Percentiles rank a stretch among this genome's conserved stretches.
phyloP scores from a whole-genome alignment of 2,329 filamentous ascomycete genomes.

The Ophiocordyceps camponoti-saundersi region DNA sequence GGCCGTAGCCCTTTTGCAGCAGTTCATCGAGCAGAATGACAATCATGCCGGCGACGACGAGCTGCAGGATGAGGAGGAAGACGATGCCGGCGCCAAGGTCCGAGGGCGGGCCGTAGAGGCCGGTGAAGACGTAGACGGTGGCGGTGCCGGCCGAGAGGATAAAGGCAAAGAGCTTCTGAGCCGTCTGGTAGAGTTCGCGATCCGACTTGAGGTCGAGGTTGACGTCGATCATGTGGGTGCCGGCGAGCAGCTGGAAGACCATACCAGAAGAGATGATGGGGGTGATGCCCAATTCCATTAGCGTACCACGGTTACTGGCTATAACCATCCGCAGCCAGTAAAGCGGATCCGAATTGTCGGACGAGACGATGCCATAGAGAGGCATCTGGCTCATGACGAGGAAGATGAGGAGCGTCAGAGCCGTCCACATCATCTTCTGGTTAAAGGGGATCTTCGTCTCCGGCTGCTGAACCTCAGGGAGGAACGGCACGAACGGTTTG shows the following conservation, averaged over 20 bases:
- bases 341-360: conserved; percentile 91
- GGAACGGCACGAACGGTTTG: conserved; percentile 98
- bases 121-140: conserved; percentile 95
- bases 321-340: conserved; percentile 99
- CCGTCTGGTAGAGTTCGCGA: conserved; percentile 98
- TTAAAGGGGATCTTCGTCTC: conserved; percentile 99
- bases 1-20: conserved; percentile 97
- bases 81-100: conserved; percentile 97
- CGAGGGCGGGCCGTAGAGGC: conserved; percentile 90
- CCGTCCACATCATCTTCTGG: conserved; percentile 93
- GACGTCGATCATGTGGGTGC: conserved; percentile 98
- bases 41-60: conserved; percentile 92
- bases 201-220: conserved; percentile 99
- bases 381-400: conserved; percentile 99
- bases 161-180: conserved; percentile 96
- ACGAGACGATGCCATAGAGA: conserved; percentile 96
- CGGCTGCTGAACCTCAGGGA: conserved; percentile 95
- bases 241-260: conserved; percentile 99
- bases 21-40: conserved; percentile 98
- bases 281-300: conserved; percentile 94
- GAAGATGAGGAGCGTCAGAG: conserved; percentile 92
- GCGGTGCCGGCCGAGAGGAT: conserved; percentile 95
- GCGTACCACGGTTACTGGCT: conserved; percentile 90
- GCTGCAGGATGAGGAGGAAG: conserved; percentile 93
- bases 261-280: conserved; percentile 99